A percentile compares a stretch with the other conserved stretches of the same genome.
Evolutionary conservation across 768 basidiomycete species (phyloP).

Genomic region (Fomitopsis serialis): DNA sequence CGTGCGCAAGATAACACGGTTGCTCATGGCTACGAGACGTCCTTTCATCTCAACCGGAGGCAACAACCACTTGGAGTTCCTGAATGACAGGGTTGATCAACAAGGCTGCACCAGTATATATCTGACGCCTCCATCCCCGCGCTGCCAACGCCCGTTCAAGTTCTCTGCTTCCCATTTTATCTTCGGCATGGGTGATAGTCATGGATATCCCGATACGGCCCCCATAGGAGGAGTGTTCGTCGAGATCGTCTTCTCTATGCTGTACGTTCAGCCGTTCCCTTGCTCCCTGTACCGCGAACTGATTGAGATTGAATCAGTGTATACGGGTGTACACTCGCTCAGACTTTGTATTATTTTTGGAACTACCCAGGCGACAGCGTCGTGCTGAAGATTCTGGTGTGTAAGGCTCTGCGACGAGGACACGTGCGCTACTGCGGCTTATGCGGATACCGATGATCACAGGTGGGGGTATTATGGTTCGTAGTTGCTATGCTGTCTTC

Average conservation of each 20-base stretch:
- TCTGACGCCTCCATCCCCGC: background rate
- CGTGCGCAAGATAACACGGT: too few species aligned
- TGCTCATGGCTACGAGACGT: too few species aligned
- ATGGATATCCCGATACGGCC: background rate
- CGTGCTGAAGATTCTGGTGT: background rate
- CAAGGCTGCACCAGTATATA: too few species aligned
- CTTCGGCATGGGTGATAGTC: background rate
- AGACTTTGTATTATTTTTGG: background rate
- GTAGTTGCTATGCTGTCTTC: background rate
- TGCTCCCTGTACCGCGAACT: background rate
- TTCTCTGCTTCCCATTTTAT: background rate
- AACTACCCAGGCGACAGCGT: background rate
- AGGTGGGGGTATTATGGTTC: background rate
- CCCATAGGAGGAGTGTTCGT: background rate
- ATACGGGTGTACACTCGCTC: background rate
- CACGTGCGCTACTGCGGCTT: background rate
- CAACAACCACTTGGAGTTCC: too few species aligned
- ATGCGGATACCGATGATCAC: background rate
- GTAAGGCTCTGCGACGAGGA: background rate
- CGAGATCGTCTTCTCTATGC: background rate
- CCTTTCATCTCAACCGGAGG: too few species aligned
- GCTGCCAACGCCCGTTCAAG: too few species aligned
- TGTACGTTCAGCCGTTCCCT: background rate
- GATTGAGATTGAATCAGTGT: background rate
- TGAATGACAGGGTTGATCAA: too few species aligned